These are phyloP conservation scores for Backusella parvicylindrica DNA, from an alignment of 192 early-diverging fungal genomes.

Conservation along the genomic window DNA sequence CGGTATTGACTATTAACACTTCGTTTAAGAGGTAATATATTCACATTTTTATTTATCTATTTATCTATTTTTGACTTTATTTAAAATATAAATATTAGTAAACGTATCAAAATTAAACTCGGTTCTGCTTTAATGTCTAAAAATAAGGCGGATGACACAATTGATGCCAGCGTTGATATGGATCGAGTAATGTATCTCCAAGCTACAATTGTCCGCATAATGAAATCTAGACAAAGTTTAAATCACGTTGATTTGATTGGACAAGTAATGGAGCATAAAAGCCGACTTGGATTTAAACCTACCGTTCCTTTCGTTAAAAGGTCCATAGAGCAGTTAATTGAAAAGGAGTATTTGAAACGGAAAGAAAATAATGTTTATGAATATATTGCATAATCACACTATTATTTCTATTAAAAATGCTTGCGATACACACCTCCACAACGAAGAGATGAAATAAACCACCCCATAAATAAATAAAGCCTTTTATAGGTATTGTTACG, in stretches of 20 bases:
- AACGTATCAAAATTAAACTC: not conserved
- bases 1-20: not conserved
- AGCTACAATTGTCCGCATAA: not conserved
- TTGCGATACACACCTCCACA: no score
- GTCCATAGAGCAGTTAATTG: not conserved
- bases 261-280: not conserved
- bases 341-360: not conserved
- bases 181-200: not conserved
- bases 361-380: not conserved
- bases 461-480: no score
- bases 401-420: no score
- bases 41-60: not conserved
- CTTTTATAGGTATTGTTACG: no score
- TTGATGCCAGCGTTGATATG: not conserved
- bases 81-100: not conserved
- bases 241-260: not conserved
- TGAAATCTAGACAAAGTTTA: not conserved
- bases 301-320: not conserved
- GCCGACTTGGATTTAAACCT: not conserved
- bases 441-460: no score
- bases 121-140: not conserved
- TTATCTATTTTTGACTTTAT: not conserved
- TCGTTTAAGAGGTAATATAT: not conserved
- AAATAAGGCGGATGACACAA: not conserved
- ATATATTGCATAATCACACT: not conserved